A percentile compares a stretch with the other conserved stretches of the same genome.
These are phyloP conservation scores for Candida ficus DNA, from an alignment of 805 yeast species.

Conservation along the genomic window DNA sequence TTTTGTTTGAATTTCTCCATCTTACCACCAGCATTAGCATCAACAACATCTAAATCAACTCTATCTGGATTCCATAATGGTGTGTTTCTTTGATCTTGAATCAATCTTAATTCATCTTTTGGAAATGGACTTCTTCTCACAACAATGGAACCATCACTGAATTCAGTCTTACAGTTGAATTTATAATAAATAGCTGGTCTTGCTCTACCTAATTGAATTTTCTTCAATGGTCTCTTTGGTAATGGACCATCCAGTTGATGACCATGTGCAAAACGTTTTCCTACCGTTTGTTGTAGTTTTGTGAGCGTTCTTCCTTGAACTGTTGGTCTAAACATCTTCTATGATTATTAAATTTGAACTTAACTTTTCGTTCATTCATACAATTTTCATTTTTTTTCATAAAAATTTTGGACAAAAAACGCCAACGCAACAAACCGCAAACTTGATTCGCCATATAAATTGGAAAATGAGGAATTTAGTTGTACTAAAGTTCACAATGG, in stretches of 20 bases:
- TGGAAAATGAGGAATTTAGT: too few relatives aligned
- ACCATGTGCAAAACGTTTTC: slow-evolving; percentile 10
- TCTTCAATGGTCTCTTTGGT: slow-evolving; percentile 57
- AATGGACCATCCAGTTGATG: slow-evolving; percentile 22
- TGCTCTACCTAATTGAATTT: slow-evolving; percentile 74
- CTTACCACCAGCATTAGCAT: slow-evolving; percentile 81
- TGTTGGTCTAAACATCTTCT: slow-evolving; percentile 7
- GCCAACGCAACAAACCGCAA: too few relatives aligned
- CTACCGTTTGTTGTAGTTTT: slow-evolving; percentile 2
- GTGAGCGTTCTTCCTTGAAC: not conserved
- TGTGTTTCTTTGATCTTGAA: slow-evolving; percentile 83
- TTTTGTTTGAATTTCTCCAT: slow-evolving; percentile 68
- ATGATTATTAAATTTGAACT: too few relatives aligned
- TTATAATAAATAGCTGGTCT: slow-evolving; percentile 92
- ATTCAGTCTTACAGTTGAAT: slow-evolving; percentile 83
- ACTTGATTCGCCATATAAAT: too few relatives aligned
- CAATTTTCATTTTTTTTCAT: too few relatives aligned
- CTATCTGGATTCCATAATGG: slow-evolving; percentile 87
- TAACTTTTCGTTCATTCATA: too few relatives aligned
- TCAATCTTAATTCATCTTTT: slow-evolving; percentile 75
- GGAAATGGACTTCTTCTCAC: slow-evolving; percentile 83
- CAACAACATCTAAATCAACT: slow-evolving; percentile 66
- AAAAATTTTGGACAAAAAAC: too few relatives aligned
- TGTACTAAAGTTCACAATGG: too few relatives aligned
- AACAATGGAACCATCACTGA: slow-evolving; percentile 91